These are phyloP conservation scores for Helicocarpus griseus DNA, from an alignment of 2,329 filamentous ascomycete species.

Conservation along the genomic window DNA sequence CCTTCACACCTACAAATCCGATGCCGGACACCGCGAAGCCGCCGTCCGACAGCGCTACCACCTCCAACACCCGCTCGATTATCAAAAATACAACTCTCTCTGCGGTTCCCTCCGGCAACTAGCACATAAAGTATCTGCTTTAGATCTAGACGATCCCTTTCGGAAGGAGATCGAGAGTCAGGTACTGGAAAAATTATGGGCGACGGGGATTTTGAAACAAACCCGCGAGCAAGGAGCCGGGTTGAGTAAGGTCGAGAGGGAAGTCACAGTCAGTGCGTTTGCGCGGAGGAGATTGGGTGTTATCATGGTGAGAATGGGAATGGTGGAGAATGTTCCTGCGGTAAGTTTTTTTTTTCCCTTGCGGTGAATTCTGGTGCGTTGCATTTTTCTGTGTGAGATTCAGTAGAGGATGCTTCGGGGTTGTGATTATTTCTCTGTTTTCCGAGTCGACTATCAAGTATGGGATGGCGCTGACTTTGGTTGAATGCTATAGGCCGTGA, in stretches of 20 bases:
- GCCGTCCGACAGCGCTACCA: slow-evolving; percentile 74
- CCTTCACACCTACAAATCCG: slow-evolving; percentile 87
- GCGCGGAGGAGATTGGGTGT: slow-evolving; percentile 75
- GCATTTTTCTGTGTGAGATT: background rate
- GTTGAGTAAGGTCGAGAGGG: slow-evolving; percentile 64
- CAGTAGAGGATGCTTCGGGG: too few relatives aligned
- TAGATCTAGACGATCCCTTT: slow-evolving; percentile 67
- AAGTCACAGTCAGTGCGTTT: slow-evolving; percentile 81
- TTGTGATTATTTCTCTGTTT: too few relatives aligned
- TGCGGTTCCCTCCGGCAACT: slow-evolving; percentile 80
- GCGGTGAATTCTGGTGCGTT: slow-evolving; percentile 8
- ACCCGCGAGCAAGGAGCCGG: slow-evolving; percentile 67
- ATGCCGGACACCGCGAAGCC: slow-evolving; percentile 76
- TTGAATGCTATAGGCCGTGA: slow-evolving; percentile 34
- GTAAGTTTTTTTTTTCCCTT: slow-evolving; percentile 33
- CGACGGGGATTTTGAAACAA: slow-evolving; percentile 74
- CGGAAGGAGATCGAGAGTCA: slow-evolving; percentile 78
- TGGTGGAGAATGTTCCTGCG: slow-evolving; percentile 84
- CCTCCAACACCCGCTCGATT: slow-evolving; percentile 83
- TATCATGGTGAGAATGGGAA: slow-evolving; percentile 79
- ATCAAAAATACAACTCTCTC: slow-evolving; percentile 57
- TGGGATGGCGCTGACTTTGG: background rate
- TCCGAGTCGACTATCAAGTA: background rate
- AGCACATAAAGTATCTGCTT: slow-evolving; percentile 74
- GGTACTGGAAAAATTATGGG: slow-evolving; percentile 81